Conservation (phyloP, 805 yeast genomes). For the Pichia paraexigua region DNA sequence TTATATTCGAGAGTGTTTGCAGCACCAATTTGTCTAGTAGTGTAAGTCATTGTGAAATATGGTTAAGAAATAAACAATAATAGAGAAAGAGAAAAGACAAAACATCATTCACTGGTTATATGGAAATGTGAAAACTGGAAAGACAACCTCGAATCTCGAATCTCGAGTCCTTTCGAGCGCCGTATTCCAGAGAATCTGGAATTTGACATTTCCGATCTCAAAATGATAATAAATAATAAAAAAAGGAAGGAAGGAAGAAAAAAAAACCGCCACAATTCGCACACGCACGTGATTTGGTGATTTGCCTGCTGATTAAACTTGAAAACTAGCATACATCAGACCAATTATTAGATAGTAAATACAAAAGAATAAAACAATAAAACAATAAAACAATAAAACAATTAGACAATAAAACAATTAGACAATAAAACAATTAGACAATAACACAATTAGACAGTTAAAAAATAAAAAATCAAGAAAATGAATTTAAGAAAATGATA, state of each 20-base stretch:
- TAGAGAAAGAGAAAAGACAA: neutral
- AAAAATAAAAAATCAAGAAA: too few relatives aligned
- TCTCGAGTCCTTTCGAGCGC: too few relatives aligned
- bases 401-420: too few relatives aligned
- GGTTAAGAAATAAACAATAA: neutral
- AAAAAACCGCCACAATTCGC: neutral
- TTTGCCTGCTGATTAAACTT: too few relatives aligned
- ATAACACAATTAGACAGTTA: too few relatives aligned
- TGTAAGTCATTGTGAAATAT: constrained; percentile 50
- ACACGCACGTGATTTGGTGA: neutral
- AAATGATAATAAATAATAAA: too few relatives aligned
- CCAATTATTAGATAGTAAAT: neutral
- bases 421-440: too few relatives aligned
- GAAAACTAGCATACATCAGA: too few relatives aligned
- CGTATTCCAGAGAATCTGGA: too few relatives aligned
- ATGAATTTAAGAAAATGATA: neutral
- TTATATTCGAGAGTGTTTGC: constrained; percentile 92
- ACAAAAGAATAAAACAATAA: neutral
- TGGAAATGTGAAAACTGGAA: neutral
- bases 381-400: neutral
- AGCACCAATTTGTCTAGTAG: constrained; percentile 91
- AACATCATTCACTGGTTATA: neutral
- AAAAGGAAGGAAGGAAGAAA: too few relatives aligned
- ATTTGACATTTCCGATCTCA: too few relatives aligned
- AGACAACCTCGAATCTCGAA: neutral